Evolutionary conservation across 2,329 filamentous ascomycete species (phyloP), one percentile per base, ranked within the genome.

Genomic region (Ceratocystis colombiana): DNA sequence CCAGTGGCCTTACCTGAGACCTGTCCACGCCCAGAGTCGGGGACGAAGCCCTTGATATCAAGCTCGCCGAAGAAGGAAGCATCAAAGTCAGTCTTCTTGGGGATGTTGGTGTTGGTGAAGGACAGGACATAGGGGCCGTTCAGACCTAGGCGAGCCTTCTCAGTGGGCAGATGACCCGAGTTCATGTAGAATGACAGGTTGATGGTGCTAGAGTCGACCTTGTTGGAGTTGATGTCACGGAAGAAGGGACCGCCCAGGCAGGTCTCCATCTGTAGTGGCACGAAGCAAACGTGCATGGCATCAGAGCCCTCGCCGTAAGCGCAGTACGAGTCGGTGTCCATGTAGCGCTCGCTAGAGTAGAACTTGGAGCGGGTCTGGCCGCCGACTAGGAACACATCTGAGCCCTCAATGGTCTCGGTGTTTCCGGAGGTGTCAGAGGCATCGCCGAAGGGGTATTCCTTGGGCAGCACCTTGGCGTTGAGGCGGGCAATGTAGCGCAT

Each of bases 161-260:
- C 86, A 1, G 84, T 88, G 72, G 84, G 80, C 1, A 79, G 80
- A 68, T 88, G 85, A 50, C 79, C 80, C 15, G 81, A 85, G 76
- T 88, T 88, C 81, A 87, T 86, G 76, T 87, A 88, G 74, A 82
- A 86, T 73, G 85, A 87, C 0, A 88, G 77, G 66, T 78, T 82
- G 45, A 77, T 85, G 69, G 78, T 81, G 48, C 73, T 75, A 6
- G 48, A 46, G 4, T 82, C 83, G 17, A 78, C 83, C 68, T 86
- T 84, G 75, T 88, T 88, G 64, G 79, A 78, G 74, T 87, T 82
- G 73, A 87, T 87, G 69, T 87, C 84, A 17, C 82, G 78, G 76
- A 82, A 80, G 78, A 88, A 88, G 17, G 86, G 86, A 0, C 85
- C 86, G 12, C 86, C 86, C 0, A 84, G 85, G 1, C 82, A 84